Base-by-base conservation (phyloP, 768 basidiomycete genomes). In the Mycena polygramma region DNA sequence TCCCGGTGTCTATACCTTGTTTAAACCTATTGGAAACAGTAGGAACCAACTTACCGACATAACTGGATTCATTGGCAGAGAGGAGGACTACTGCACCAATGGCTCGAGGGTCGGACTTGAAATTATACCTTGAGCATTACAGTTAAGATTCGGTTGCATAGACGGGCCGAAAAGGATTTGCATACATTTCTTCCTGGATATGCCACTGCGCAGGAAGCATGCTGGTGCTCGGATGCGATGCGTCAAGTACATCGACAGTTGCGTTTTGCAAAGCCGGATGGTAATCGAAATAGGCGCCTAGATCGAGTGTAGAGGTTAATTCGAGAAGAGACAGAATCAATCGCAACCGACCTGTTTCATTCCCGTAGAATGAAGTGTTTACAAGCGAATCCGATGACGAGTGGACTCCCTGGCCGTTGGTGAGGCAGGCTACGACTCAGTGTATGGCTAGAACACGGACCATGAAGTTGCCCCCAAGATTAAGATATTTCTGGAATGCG, bases 401-500 rank as follows among this genome's bases (percentile, higher is more conserved):
- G 77, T 94, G 93, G 39, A 94, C 82, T 2, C 86, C 92, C 70
- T 63, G 48, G 20, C 14, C 14, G 7, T 43, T 26, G 6, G 6
- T 26, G 19, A 24, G 37, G 41, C 30, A 8, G 22, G 30, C 30
- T 30, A 9, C 13, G 5, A 17, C 7, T n/a, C 37, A 51, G 17
- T 19, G 13, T 3, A 39, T 41, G 20, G 10, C 37, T 5, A 39
- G 45, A 37, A 37, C 22, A 69, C 64, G 45, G 14, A 63, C 70
- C 46, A 92, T 82, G 71, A 92, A 93, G 66, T 89, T 92, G 1
- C 93, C 93, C 65, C 93, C 92, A 2, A 81, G 76, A 73, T 92
- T 86, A 51, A 94, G 80, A 78, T 91, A 94, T 15, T 75, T 86
- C 69, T 91, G 87, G 63, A 94, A 84, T 1, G 92, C 91, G 1